These are phyloP conservation scores for Mycena crocata DNA, from an alignment of 768 basidiomycete species.

Conservation along the genomic window DNA sequence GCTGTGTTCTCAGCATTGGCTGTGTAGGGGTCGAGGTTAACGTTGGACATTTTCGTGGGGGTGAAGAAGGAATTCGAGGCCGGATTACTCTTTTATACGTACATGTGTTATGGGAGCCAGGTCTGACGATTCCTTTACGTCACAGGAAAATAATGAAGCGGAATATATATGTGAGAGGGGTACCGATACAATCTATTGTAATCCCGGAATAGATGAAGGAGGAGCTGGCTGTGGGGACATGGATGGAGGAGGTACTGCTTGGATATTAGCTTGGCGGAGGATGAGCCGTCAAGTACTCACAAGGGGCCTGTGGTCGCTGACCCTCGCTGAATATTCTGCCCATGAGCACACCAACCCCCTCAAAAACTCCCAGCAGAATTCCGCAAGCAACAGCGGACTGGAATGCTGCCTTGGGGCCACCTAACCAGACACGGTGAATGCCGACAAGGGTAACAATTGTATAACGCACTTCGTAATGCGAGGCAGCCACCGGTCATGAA, in stretches of 20 bases:
- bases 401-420: slow-evolving; percentile 91
- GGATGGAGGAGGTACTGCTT: slow-evolving; percentile 66
- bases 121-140: slow-evolving; percentile 11
- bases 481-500: slow-evolving; percentile 98
- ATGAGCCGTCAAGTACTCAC: slow-evolving; percentile 59
- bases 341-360: slow-evolving; percentile 94
- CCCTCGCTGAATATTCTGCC: slow-evolving; percentile 84
- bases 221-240: slow-evolving; percentile 63
- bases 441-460: slow-evolving; percentile 10
- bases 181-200: slow-evolving; percentile 58
- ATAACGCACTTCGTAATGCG: slow-evolving; percentile 87
- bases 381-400: slow-evolving; percentile 97
- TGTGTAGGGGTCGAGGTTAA: slow-evolving; percentile 79
- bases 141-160: slow-evolving; percentile 21
- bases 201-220: slow-evolving; percentile 53
- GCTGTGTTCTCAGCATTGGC: slow-evolving; percentile 69
- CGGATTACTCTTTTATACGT: not conserved
- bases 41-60: slow-evolving; percentile 39
- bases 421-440: slow-evolving; percentile 52
- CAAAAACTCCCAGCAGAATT: slow-evolving; percentile 93
- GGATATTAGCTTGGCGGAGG: slow-evolving; percentile 17
- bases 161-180: slow-evolving; percentile 42
- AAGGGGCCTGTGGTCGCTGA: slow-evolving; percentile 79
- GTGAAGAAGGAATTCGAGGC: not conserved
- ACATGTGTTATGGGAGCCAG: not conserved